Evolutionary conservation across 225 moss, liverwort and hornwort species (phyloP).

Genomic region (Lunularia cruciata): DNA sequence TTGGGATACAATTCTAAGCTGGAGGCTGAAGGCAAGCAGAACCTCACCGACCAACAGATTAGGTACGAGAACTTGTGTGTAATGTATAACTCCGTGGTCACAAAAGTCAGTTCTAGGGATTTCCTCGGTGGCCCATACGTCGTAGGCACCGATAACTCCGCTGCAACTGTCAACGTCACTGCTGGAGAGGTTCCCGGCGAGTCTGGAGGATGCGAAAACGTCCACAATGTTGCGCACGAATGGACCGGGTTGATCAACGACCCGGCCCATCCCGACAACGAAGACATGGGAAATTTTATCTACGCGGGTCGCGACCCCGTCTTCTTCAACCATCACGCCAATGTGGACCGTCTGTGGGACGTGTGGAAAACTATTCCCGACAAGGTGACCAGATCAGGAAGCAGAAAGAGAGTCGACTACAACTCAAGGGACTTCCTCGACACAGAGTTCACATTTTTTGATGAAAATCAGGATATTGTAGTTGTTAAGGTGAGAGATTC

Average conservation of each 20-base stretch:
- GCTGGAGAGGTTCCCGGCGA: constrained; percentile 4
- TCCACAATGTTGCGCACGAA: constrained; percentile 27
- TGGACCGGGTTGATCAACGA: constrained; percentile 39
- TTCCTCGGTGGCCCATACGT: too few species aligned
- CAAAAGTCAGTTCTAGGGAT: too few species aligned
- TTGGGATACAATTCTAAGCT: constrained; percentile 25
- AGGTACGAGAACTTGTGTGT: constrained; percentile 32
- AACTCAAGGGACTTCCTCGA: background rate
- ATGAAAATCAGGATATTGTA: background rate
- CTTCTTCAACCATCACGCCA: too few species aligned
- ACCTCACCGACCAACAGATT: constrained; percentile 19
- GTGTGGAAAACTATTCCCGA: constrained; percentile 21
- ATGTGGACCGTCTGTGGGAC: constrained; percentile 4
- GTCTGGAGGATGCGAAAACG: constrained; percentile 7
- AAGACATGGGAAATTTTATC: too few species aligned
- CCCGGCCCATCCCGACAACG: constrained; percentile 42
- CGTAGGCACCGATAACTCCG: too few species aligned
- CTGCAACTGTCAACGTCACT: constrained; percentile 26
- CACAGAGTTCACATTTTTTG: background rate
- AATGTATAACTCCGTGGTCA: too few species aligned
- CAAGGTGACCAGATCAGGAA: constrained; percentile 17
- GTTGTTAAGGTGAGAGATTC: background rate
- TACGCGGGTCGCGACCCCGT: constrained; percentile 5
- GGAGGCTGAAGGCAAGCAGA: constrained; percentile 13
- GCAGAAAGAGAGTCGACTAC: constrained; percentile 22